These are phyloP conservation scores for Yarrowia porcina DNA, from an alignment of 805 yeast genomes.

Conservation along the genomic window DNA sequence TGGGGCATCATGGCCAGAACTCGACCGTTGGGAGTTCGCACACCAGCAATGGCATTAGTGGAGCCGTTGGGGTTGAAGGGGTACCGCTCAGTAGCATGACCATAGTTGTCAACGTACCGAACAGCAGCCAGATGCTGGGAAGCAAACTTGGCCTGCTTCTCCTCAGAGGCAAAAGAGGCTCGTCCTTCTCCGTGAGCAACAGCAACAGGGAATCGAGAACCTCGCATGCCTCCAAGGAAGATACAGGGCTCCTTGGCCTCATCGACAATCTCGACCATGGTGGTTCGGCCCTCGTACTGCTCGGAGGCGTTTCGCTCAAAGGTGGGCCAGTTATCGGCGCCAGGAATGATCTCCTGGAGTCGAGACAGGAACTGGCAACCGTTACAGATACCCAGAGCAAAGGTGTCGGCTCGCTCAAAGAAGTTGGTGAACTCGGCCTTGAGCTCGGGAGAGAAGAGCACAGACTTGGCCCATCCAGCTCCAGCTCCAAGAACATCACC, in stretches of 20 bases:
- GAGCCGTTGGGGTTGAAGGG: conserved; percentile 98
- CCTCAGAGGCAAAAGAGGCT: conserved; percentile 60
- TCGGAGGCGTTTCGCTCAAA: conserved; percentile 89
- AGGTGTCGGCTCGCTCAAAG: conserved; percentile 87
- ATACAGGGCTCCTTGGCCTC: conserved; percentile 54
- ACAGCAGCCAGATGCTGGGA: conserved; percentile 54
- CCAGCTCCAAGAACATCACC: conserved; percentile 99
- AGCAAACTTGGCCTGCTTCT: conserved; percentile 49
- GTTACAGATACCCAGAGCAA: conserved; percentile 97
- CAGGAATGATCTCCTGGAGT: conserved; percentile 83
- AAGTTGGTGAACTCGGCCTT: conserved; percentile 73
- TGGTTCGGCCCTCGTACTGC: conserved; percentile 94
- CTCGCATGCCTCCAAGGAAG: conserved; percentile 85
- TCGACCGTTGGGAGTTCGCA: conserved; percentile 85
- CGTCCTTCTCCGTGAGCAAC: conserved; percentile 99
- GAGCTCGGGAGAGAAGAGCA: conserved; percentile 74
- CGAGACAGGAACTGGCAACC: conserved; percentile 96
- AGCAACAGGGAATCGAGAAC: conserved; percentile 92
- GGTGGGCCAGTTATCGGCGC: conserved; percentile 92
- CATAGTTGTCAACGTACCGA: conserved; percentile 88
- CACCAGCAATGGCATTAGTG: conserved; percentile 88
- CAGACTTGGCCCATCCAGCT: conserved; percentile 98
- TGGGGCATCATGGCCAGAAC: conserved; percentile 99
- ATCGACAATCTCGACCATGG: conserved; percentile 76
- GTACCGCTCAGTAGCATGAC: conserved; percentile 72